These are phyloP conservation scores for Rhododendron mucronatum DNA, from an alignment of 148 eudicot species.

Conservation along the genomic window DNA sequence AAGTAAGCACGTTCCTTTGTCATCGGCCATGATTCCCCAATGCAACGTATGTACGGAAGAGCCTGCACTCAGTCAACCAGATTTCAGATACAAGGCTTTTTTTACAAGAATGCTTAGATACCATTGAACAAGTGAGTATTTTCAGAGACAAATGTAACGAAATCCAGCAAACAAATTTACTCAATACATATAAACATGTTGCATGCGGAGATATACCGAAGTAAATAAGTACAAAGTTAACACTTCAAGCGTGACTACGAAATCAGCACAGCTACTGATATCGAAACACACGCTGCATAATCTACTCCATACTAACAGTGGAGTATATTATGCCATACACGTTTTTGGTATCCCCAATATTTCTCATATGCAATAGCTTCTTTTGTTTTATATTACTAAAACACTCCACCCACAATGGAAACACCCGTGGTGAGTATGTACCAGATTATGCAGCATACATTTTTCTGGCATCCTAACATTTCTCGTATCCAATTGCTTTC, in stretches of 20 bases:
- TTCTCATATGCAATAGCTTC: neutral
- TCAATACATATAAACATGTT: neutral
- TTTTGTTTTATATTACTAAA: neutral
- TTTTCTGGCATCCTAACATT: neutral
- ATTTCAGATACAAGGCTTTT: neutral
- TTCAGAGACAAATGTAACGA: neutral
- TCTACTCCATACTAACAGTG: neutral
- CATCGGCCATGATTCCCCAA: constrained; percentile 98
- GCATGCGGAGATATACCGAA: too few species aligned
- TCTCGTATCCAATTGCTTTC: neutral
- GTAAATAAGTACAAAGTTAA: neutral
- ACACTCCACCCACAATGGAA: neutral
- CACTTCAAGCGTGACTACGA: neutral
- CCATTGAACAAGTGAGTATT: neutral
- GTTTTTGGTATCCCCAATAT: neutral
- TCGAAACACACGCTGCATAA: neutral
- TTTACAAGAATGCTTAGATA: neutral
- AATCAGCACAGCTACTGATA: neutral
- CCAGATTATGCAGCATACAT: neutral
- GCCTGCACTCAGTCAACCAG: constrained; percentile 43
- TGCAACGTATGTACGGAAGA: constrained; percentile 93
- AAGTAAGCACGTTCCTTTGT: constrained; percentile 89
- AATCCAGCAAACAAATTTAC: neutral
- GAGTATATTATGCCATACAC: neutral
- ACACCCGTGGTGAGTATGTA: neutral